These are phyloP conservation scores for Phytophthora sp. DNA, from an alignment of 352 stramenopile genomes.

Conservation along the genomic window DNA sequence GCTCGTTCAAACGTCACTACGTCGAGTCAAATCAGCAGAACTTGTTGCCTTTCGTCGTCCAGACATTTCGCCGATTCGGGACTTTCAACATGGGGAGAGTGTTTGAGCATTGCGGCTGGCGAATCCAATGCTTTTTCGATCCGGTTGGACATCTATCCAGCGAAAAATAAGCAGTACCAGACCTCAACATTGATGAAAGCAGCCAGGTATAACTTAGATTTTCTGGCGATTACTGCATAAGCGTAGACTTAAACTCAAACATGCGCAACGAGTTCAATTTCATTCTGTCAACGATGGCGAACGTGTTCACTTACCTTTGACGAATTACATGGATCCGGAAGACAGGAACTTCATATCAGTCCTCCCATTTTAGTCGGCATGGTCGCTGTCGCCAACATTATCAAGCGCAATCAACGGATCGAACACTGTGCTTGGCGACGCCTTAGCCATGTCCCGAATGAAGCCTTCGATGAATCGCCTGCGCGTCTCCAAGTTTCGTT, in stretches of 20 bases:
- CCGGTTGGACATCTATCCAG: not conserved
- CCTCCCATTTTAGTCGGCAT: not conserved
- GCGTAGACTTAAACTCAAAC: no score
- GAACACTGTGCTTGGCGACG: not conserved
- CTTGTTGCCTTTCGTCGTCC: not conserved
- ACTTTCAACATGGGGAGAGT: not conserved
- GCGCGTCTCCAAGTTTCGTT: not conserved
- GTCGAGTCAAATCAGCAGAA: not conserved
- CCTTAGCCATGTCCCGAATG: not conserved
- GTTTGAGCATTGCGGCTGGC: not conserved
- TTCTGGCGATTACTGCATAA: not conserved
- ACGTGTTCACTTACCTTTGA: no score
- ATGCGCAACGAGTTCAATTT: no score
- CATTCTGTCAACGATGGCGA: no score
- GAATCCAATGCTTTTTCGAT: not conserved
- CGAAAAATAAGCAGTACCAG: no score
- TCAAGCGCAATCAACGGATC: not conserved
- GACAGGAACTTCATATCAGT: no score
- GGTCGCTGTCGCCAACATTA: not conserved
- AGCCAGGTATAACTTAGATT: not conserved
- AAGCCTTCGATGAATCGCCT: not conserved
- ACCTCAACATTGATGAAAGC: not conserved
- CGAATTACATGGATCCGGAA: no score
- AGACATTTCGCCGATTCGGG: not conserved
- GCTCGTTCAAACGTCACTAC: not conserved